phyloP scores from a whole-genome alignment of 805 yeast species.

The Spathaspora gorwiae region DNA sequence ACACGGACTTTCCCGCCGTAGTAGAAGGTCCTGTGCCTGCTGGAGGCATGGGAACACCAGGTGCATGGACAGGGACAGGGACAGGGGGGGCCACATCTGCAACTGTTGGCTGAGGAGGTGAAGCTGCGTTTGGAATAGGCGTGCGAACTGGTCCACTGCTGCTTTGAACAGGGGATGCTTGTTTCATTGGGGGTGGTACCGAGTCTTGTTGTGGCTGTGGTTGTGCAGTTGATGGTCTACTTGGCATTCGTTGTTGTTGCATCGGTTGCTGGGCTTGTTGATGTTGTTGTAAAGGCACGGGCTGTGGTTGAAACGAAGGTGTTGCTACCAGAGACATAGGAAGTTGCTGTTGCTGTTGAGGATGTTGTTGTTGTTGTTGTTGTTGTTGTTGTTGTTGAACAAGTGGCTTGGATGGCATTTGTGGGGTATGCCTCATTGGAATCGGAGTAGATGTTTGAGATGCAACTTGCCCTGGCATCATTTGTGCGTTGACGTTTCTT shows the following conservation, averaged over 20 bases:
- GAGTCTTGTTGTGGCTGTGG: background rate
- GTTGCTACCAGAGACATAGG: background rate
- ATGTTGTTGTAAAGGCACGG: background rate
- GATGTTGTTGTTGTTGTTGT: background rate
- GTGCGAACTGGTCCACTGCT: background rate
- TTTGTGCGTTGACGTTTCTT: background rate
- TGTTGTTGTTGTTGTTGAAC: slow-evolving; percentile 4
- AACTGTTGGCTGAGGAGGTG: background rate
- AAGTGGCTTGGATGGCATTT: slow-evolving; percentile 3
- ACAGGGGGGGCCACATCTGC: background rate
- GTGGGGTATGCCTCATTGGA: slow-evolving; percentile 9
- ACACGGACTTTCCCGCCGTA: background rate
- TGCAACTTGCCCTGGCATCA: slow-evolving; percentile 3
- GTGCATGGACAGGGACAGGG: background rate
- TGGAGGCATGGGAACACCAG: slow-evolving; percentile 1
- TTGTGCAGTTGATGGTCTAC: background rate
- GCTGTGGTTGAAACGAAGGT: slow-evolving; percentile 1
- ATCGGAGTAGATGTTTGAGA: slow-evolving; percentile 9
- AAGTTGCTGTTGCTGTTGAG: background rate
- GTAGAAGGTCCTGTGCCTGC: background rate
- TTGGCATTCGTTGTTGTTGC: background rate
- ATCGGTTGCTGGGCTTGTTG: background rate
- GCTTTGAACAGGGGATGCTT: background rate
- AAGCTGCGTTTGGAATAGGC: background rate
- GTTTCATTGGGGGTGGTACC: background rate